A percentile compares a stretch with the other conserved stretches of the same genome.
Conservation (phyloP, 164 flowering plant species). For the Liriodendron chinense region DNA sequence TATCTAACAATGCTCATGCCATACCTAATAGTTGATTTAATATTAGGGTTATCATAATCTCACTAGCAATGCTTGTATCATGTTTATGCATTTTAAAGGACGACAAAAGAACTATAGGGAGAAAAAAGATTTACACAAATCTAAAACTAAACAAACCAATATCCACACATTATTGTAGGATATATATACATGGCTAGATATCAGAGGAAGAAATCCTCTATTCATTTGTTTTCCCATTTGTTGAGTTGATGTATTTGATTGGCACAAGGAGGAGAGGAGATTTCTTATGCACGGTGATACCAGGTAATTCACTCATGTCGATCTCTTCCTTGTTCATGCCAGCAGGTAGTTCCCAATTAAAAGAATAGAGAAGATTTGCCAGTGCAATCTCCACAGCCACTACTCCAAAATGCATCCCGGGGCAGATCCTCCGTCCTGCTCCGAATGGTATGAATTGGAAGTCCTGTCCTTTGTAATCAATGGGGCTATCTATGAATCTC, state of each 20-base stretch:
- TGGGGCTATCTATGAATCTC: conserved; percentile 11
- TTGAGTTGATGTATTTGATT: not conserved
- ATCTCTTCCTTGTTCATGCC: conserved; percentile 11
- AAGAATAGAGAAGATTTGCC: conserved; percentile 12
- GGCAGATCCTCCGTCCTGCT: conserved; percentile 17
- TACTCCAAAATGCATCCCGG: conserved; percentile 12
- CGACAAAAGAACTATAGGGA: no score
- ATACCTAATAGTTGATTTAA: no score
- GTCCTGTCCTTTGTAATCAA: conserved; percentile 15
- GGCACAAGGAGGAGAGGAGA: conserved; percentile 7
- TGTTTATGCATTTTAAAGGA: no score
- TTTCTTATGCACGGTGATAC: conserved; percentile 16
- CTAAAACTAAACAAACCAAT: no score
- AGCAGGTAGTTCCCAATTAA: conserved; percentile 17
- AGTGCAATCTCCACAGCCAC: conserved; percentile 8
- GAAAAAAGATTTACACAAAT: no score
- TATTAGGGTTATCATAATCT: no score
- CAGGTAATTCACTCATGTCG: conserved; percentile 7
- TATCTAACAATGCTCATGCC: no score
- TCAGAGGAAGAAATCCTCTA: not conserved
- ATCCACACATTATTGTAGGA: no score
- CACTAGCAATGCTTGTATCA: no score
- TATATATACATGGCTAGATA: no score
- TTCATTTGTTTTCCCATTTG: not conserved
- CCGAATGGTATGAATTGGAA: conserved; percentile 19